Evolutionary conservation across 495 filamentous ascomycete species (phyloP).

Genomic region (Jackrogersella multiformis): DNA sequence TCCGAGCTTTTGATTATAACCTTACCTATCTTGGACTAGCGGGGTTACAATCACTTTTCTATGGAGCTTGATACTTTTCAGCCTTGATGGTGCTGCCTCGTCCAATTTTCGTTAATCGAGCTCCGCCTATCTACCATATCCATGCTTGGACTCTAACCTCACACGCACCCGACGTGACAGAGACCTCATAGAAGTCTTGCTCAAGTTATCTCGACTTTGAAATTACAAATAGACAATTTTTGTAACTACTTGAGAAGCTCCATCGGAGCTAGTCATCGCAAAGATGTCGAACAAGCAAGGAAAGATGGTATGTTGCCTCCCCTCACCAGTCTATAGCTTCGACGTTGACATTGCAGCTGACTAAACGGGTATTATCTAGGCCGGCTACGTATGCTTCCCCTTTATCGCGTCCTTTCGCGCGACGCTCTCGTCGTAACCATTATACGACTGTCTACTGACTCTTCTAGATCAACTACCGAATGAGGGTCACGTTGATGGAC

Average conservation of each 20-base stretch:
- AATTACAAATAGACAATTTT: slow-evolving; percentile 58
- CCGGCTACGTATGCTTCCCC: slow-evolving; percentile 86
- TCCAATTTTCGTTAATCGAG: slow-evolving; percentile 40
- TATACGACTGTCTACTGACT: slow-evolving; percentile 47
- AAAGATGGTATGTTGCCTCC: slow-evolving; percentile 88
- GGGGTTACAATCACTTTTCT: neutral
- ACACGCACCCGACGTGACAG: slow-evolving; percentile 37
- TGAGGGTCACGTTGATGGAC: slow-evolving; percentile 96
- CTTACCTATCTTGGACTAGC: slow-evolving; percentile 21
- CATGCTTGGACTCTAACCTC: slow-evolving; percentile 49
- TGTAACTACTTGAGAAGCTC: slow-evolving; percentile 66
- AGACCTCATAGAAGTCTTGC: slow-evolving; percentile 40
- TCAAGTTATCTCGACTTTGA: slow-evolving; percentile 43
- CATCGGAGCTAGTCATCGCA: slow-evolving; percentile 68
- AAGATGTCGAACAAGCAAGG: slow-evolving; percentile 94
- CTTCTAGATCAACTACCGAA: slow-evolving; percentile 94
- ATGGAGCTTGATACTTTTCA: slow-evolving; percentile 37
- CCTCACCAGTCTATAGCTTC: slow-evolving; percentile 51
- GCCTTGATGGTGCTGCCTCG: slow-evolving; percentile 41
- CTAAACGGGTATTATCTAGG: slow-evolving; percentile 67
- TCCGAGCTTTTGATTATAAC: slow-evolving; percentile 33
- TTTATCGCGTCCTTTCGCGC: slow-evolving; percentile 13
- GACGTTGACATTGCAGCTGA: slow-evolving; percentile 78
- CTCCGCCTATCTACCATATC: slow-evolving; percentile 39
- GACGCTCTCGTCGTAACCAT: neutral